A percentile compares a stretch with the other conserved stretches of the same genome.
Conservation (phyloP, 345 rosid genomes). For the Nephelium lappaceum region DNA sequence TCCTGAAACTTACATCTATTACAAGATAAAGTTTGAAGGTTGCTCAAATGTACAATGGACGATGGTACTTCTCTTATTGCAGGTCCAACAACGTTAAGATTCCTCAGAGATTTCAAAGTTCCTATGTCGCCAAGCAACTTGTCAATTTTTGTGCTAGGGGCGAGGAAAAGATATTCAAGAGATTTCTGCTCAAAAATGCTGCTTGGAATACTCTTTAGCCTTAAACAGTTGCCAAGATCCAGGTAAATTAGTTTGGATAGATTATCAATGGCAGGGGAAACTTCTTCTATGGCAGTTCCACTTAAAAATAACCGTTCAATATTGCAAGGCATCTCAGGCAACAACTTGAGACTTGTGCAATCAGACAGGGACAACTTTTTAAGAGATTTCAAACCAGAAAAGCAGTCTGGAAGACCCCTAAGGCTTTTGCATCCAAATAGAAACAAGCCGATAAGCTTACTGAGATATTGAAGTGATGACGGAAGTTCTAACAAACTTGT, state of each 20-base stretch:
- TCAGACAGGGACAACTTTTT: not conserved
- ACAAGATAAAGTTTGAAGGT: not conserved
- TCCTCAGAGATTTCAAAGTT: not conserved
- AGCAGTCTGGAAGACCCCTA: not conserved
- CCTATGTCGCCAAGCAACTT: not conserved
- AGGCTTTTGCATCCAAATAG: not conserved
- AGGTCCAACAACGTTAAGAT: not conserved
- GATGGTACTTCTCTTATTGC: not conserved
- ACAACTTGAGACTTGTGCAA: slow-evolving; percentile 16
- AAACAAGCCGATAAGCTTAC: not conserved
- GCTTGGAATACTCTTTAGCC: slow-evolving; percentile 9
- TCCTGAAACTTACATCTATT: no score
- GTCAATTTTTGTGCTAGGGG: slow-evolving; percentile 9
- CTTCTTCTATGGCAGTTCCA: slow-evolving; percentile 20
- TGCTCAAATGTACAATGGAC: not conserved
- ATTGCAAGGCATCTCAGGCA: slow-evolving; percentile 13
- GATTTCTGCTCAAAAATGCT: slow-evolving; percentile 10
- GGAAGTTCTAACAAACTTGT: not conserved
- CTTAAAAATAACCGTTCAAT: not conserved
- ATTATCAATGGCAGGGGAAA: slow-evolving; percentile 3
- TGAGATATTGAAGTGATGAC: not conserved
- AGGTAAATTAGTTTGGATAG: not conserved
- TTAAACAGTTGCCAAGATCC: not conserved
- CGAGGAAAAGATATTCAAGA: not conserved
- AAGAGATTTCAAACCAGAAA: slow-evolving; percentile 6